phyloP scores from a whole-genome alignment of 495 filamentous ascomycete genomes.

The Hypomontagnella submonticulosa region DNA sequence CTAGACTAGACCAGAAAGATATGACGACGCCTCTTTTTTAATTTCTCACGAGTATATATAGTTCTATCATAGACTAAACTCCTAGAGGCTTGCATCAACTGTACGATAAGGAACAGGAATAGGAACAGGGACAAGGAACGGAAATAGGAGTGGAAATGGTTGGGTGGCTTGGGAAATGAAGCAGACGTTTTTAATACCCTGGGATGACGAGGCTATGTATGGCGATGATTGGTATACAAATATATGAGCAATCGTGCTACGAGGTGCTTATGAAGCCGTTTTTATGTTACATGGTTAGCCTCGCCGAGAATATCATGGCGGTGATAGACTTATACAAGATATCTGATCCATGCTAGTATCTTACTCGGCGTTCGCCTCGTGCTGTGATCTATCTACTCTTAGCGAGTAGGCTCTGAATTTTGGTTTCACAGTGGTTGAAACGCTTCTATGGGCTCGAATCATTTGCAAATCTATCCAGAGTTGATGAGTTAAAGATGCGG shows the following conservation, averaged over 20 bases:
- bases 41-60: background rate
- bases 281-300: background rate
- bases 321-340: too few relatives aligned
- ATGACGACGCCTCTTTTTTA: background rate
- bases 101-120: constrained; percentile 9
- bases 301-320: too few relatives aligned
- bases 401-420: too few relatives aligned
- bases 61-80: constrained; percentile 12
- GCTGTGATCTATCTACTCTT: too few relatives aligned
- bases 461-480: too few relatives aligned
- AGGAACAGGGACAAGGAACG: too few relatives aligned
- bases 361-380: too few relatives aligned
- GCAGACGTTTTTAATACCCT: constrained; percentile 26
- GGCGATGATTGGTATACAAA: background rate
- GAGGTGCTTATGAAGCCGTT: constrained; percentile 1
- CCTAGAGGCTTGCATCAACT: constrained; percentile 11
- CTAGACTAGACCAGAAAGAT: background rate
- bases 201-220: constrained; percentile 23
- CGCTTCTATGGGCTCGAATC: too few relatives aligned
- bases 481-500: background rate
- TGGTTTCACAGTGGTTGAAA: too few relatives aligned
- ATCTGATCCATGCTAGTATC: too few relatives aligned
- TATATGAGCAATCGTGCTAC: background rate
- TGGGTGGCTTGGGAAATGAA: background rate
- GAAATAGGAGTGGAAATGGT: too few relatives aligned